Conservation (phyloP, 805 yeast genomes). For the Candida arabinofermentans region DNA sequence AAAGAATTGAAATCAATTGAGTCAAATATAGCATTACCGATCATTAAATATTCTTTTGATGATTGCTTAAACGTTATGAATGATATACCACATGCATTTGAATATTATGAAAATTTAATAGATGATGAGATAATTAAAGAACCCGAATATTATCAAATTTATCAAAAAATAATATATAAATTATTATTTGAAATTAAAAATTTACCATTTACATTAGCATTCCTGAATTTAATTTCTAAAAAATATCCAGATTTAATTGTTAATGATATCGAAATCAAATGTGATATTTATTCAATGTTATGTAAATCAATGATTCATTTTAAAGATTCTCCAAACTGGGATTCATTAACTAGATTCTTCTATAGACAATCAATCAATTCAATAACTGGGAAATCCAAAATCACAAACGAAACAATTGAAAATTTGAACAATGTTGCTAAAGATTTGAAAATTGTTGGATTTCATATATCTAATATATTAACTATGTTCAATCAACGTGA, state of each 20-base stretch:
- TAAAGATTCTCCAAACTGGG: conserved; percentile 16
- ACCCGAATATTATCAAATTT: conserved; percentile 4
- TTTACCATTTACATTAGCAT: conserved; percentile 20
- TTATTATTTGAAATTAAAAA: conserved; percentile 10
- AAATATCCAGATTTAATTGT: conserved; percentile 2
- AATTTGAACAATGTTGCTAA: conserved; percentile 2
- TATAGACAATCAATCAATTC: conserved; percentile 12
- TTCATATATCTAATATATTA: conserved; percentile 9
- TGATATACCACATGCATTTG: neutral
- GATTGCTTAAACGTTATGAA: neutral
- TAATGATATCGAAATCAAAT: conserved; percentile 2
- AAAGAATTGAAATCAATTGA: conserved; percentile 2
- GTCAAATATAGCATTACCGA: neutral
- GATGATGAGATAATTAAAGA: neutral
- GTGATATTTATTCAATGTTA: conserved; percentile 10
- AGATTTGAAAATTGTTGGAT: neutral
- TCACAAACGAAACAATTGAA: neutral
- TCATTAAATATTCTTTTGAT: neutral
- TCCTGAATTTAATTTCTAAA: conserved; percentile 8
- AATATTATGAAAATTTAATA: neutral
- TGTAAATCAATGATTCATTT: conserved; percentile 14
- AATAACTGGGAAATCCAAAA: neutral
- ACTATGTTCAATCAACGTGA: conserved; percentile 14
- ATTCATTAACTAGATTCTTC: conserved; percentile 12
- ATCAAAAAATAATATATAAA: conserved; percentile 8